A percentile compares a stretch with the other conserved stretches of the same genome.
These are phyloP conservation scores for Beauveria brongniartii DNA, from an alignment of 2,329 filamentous ascomycete genomes.

Conservation along the genomic window DNA sequence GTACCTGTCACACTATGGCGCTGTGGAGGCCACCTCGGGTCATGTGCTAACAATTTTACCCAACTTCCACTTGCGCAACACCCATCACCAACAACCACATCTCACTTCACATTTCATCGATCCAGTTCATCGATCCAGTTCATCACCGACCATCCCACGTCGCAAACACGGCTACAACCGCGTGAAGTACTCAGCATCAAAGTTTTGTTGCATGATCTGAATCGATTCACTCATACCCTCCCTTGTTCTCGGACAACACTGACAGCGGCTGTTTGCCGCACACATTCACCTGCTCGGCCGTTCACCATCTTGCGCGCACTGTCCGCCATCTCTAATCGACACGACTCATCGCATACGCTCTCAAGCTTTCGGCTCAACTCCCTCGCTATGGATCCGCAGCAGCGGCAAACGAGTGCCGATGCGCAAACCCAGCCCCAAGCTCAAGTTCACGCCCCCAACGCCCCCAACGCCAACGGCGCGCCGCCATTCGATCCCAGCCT, in stretches of 20 bases:
- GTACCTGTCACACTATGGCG: not conserved
- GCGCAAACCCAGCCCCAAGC: constrained; percentile 8
- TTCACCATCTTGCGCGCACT: not conserved
- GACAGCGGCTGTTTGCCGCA: constrained; percentile 1
- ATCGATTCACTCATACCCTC: not conserved
- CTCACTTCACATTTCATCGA: not conserved
- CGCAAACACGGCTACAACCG: not conserved
- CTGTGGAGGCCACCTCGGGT: not conserved
- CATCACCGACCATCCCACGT: not conserved
- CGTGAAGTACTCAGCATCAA: not conserved
- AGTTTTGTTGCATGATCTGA: no score
- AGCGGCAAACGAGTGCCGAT: not conserved
- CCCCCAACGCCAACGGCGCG: constrained; percentile 14
- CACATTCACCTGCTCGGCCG: not conserved
- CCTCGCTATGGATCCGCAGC: not conserved
- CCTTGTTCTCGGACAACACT: not conserved
- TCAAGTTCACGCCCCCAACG: constrained; percentile 15
- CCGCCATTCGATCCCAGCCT: constrained; percentile 17
- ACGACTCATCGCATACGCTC: not conserved
- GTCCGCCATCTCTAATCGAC: not conserved
- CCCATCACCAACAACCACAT: not conserved
- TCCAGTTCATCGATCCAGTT: not conserved
- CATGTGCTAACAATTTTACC: constrained; percentile 10
- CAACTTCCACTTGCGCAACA: not conserved
- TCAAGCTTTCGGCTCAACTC: not conserved